These are phyloP conservation scores for Neonothopanus nambi DNA, from an alignment of 1,284 basidiomycete species.

Conservation along the genomic window DNA sequence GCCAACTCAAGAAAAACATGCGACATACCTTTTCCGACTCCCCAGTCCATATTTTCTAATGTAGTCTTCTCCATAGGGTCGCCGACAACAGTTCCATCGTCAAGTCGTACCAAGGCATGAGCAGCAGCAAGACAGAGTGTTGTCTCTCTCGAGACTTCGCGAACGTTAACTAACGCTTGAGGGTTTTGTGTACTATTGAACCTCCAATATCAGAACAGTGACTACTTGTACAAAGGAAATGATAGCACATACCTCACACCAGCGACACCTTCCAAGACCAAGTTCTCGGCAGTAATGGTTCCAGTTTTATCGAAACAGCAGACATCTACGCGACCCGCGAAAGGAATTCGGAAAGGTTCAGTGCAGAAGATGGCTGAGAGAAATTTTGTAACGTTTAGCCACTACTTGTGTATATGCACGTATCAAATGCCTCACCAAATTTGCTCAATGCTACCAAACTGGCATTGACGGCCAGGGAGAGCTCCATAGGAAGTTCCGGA, in stretches of 20 bases:
- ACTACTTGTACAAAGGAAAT: background rate
- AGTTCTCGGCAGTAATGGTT: slow-evolving; percentile 92
- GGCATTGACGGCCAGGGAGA: slow-evolving; percentile 92
- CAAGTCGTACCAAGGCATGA: slow-evolving; percentile 91
- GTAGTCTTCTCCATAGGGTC: slow-evolving; percentile 99
- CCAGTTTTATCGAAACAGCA: slow-evolving; percentile 99
- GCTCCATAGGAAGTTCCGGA: slow-evolving; percentile 94
- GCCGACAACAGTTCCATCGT: slow-evolving; percentile 91
- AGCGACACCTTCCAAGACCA: slow-evolving; percentile 91
- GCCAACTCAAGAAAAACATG: slow-evolving; percentile 4
- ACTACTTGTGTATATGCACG: background rate
- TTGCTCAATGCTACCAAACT: slow-evolving; percentile 92
- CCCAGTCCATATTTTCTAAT: slow-evolving; percentile 90
- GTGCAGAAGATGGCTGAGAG: slow-evolving; percentile 91
- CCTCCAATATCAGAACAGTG: background rate
- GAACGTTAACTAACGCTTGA: slow-evolving; percentile 76
- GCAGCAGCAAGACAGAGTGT: slow-evolving; percentile 90
- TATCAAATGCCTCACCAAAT: slow-evolving; percentile 56
- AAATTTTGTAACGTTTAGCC: slow-evolving; percentile 6
- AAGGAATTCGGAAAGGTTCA: slow-evolving; percentile 95
- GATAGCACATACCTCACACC: slow-evolving; percentile 72
- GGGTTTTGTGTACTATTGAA: slow-evolving; percentile 53
- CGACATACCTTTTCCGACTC: slow-evolving; percentile 68
- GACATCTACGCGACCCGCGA: slow-evolving; percentile 90
- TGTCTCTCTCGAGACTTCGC: slow-evolving; percentile 76